Percentiles rank a stretch among this genome's conserved stretches.
Conservation (phyloP, 2,329 filamentous ascomycete genomes). For the Raffaelea arxii region DNA sequence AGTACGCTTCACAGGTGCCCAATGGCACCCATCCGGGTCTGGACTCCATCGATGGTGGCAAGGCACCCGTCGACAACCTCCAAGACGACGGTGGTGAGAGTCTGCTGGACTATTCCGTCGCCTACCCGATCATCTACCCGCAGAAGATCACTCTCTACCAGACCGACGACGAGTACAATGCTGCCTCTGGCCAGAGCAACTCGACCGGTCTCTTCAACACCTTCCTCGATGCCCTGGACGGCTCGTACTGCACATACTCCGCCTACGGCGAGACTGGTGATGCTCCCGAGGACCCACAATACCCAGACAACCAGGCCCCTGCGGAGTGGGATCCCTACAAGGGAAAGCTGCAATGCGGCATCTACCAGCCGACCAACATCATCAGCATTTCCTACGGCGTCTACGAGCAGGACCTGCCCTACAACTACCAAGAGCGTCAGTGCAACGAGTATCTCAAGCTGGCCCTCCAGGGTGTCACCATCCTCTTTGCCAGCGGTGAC, state of each 20-base stretch:
- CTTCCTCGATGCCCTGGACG: constrained; percentile 37
- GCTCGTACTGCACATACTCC: constrained; percentile 36
- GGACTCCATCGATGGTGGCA: constrained; percentile 35
- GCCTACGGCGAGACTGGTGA: constrained; percentile 38
- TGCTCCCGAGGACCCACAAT: constrained; percentile 31
- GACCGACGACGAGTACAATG: constrained; percentile 15
- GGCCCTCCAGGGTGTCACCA: constrained; percentile 34
- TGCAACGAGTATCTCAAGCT: constrained; percentile 43
- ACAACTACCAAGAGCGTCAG: constrained; percentile 39
- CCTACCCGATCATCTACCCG: constrained; percentile 38
- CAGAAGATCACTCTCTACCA: constrained; percentile 26
- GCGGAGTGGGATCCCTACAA: constrained; percentile 28
- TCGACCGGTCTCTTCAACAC: constrained; percentile 15
- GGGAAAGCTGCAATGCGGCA: constrained; percentile 24
- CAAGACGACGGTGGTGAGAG: constrained; percentile 23
- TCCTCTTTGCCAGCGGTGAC: constrained; percentile 38
- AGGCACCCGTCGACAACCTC: constrained; percentile 20
- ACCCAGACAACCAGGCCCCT: constrained; percentile 32
- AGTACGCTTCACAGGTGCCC: constrained; percentile 17
- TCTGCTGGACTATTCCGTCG: constrained; percentile 35
- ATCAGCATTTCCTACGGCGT: constrained; percentile 46
- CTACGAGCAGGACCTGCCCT: constrained; percentile 39
- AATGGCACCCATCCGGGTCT: constrained; percentile 33
- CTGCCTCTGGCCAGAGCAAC: constrained; percentile 1
- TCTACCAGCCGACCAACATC: constrained; percentile 39